Evolutionary conservation across 2,329 filamentous ascomycete species (phyloP), one percentile per base, ranked within the genome.

Genomic region (Lachnellula arida): DNA sequence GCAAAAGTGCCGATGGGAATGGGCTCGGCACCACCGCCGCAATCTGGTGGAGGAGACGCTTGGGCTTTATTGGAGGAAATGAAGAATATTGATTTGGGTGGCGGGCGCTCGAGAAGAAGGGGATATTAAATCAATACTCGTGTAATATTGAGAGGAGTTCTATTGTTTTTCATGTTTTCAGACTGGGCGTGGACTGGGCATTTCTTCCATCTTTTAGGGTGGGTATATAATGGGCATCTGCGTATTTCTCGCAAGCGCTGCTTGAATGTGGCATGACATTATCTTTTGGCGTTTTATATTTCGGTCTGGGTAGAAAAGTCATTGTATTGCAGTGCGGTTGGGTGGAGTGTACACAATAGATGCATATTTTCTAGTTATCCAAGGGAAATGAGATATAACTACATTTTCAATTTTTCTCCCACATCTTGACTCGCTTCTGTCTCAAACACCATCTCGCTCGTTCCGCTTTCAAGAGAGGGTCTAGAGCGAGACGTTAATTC

Each of bases 31-130:
- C 32, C 60, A 70, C 49, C 66, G 63, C 2, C 63, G 44, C 50
- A 66, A 49, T 35, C 60, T 28, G 72, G 70, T 5, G 72, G 73
- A 35, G 64, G 73, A 70, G 51, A 72, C 55, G 76, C 81, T 60
- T 77, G 78, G 71, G 82, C 86, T 19, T 72, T 92, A 51, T 80
- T 87, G 71, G 78, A 89, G 60, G 88, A 92, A 72, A 81, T 92
- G 77, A 84, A 79, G 64, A 76, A 77, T 48, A 87, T 87, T 59
- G 83, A 87, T 64, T 80, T 87, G 61, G 84, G 84, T n/a, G 75
- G 75, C 23, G 84, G 82, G 3, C 74, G 83, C 40, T 63, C 67
- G 4, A 62, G 68, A 47, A 62, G 69, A 43, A 57, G 67, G 19
- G 59, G 57, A n/a, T 65, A 65, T 42, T 61, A 49, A 57, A 32